Percentiles rank a stretch among this genome's conserved stretches.
phyloP scores from a whole-genome alignment of 805 yeast genomes.

The Saccharomycopsis fodiens region DNA sequence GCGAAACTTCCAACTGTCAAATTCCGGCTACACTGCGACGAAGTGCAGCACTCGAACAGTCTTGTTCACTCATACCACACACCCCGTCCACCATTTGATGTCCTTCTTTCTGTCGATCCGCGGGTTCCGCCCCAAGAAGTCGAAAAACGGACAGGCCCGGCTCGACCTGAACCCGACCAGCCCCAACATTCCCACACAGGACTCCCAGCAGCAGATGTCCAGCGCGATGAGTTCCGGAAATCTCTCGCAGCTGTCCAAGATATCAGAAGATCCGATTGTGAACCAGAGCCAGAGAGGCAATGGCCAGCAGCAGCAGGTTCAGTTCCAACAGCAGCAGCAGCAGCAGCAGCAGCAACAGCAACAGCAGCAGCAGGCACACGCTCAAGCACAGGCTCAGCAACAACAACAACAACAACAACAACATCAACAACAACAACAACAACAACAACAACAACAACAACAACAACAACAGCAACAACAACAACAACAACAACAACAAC shows the following conservation, averaged over 20 bases:
- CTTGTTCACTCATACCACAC: too few relatives aligned
- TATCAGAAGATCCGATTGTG: slow-evolving; percentile 29
- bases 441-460: slow-evolving; percentile 10
- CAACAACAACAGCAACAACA: slow-evolving; percentile 10
- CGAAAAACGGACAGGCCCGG: slow-evolving; percentile 26
- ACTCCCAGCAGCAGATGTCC: slow-evolving; percentile 15
- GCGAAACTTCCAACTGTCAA: neutral
- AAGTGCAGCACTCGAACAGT: too few relatives aligned
- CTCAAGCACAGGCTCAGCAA: slow-evolving; percentile 1
- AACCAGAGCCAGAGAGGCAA: slow-evolving; percentile 29
- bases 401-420: slow-evolving; percentile 14
- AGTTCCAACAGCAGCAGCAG: slow-evolving; percentile 19
- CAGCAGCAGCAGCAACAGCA: slow-evolving; percentile 16
- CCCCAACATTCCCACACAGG: slow-evolving; percentile 21
- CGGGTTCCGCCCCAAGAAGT: slow-evolving; percentile 39
- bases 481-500: slow-evolving; percentile 3
- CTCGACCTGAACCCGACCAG: slow-evolving; percentile 20
- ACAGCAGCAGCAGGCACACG: slow-evolving; percentile 12
- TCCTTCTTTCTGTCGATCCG: slow-evolving; percentile 40
- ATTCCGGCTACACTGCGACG: too few relatives aligned
- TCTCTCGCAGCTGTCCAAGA: slow-evolving; percentile 25
- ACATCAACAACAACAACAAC: too few relatives aligned
- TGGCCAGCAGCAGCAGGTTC: slow-evolving; percentile 21
- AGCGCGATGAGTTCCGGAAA: slow-evolving; percentile 26
- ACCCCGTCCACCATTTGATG: too few relatives aligned